Base-by-base conservation (phyloP, 1,139 yeast species). In the Magnusiomyces tetraspermus region DNA sequence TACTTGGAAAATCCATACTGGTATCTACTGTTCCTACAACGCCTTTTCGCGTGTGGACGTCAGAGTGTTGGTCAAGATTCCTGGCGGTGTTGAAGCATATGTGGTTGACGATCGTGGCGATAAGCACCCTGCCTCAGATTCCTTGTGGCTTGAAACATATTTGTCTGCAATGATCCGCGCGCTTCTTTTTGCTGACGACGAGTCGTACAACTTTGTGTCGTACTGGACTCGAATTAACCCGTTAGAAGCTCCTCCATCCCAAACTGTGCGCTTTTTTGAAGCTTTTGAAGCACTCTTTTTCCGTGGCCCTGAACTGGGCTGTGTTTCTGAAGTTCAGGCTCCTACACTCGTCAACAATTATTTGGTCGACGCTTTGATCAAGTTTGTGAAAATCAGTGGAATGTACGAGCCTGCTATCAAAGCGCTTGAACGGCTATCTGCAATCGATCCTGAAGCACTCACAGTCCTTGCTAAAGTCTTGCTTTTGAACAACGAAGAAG, bases 31-130 rank as follows among this genome's bases (percentile, higher is more conserved):
- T 56, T 73, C 81, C 1, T 84, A 79, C 72, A 82, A 83, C 69
- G 82, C 85, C 2, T 85, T 87, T 61, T 75, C 85, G 3, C 74
- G 76, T 54, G 72, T 79, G 21, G 96, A 87, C 63, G 75, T 85
- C 59, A 75, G 94, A 43, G 89, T 87, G 6, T 74, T 80, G 23
- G 86, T 81, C 37, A 76, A 76, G 50, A 74, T 80, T 48, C 90
- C 90, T 0, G 92, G 92, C 70, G 87, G 94, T 49, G 81, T 83
- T 11, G 94, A 87, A 63, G 83, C 95, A 1, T 84, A 79, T 64
- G 76, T 83, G 23, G 73, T 86, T 51, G 79, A 78, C 57, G 71
- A 72, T 8, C 67, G 71, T 43, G 83, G 83, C 23, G 79, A 77
- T 51, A 73, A 71, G 57, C 63, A 64, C 33, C 65, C 61, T 19